Conservation (phyloP, 768 basidiomycete species). For the Pisolithus sp. region DNA sequence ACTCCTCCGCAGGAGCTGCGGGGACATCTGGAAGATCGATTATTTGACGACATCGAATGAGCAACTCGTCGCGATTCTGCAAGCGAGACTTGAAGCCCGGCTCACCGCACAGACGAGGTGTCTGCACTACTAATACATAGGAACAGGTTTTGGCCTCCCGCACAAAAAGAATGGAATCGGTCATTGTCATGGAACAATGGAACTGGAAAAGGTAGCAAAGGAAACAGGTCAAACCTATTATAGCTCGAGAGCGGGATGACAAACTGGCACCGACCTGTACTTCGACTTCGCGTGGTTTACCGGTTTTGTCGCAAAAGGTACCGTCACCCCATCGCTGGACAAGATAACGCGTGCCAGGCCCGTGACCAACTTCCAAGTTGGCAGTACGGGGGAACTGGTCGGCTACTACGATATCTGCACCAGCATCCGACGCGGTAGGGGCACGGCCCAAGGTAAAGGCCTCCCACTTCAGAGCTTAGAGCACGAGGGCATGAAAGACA, state of each 20-base stretch:
- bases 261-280: slow-evolving; percentile 63
- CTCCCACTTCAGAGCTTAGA: slow-evolving; percentile 50
- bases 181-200: slow-evolving; percentile 93
- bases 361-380: slow-evolving; percentile 72
- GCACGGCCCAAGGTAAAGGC: slow-evolving; percentile 74
- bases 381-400: slow-evolving; percentile 58
- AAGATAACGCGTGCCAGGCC: slow-evolving; percentile 81
- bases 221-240: background rate
- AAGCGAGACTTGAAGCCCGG: slow-evolving; percentile 83
- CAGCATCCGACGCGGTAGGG: slow-evolving; percentile 50
- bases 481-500: slow-evolving; percentile 19
- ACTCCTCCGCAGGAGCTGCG: slow-evolving; percentile 17
- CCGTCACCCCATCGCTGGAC: slow-evolving; percentile 90
- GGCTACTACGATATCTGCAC: slow-evolving; percentile 58
- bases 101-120: slow-evolving; percentile 88
- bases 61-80: slow-evolving; percentile 58
- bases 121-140: slow-evolving; percentile 91
- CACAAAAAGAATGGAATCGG: slow-evolving; percentile 84
- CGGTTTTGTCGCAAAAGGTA: slow-evolving; percentile 89
- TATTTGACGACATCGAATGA: slow-evolving; percentile 77
- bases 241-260: background rate
- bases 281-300: slow-evolving; percentile 82
- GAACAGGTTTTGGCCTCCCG: slow-evolving; percentile 93
- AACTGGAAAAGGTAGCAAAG: slow-evolving; percentile 45
- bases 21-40: slow-evolving; percentile 28